Conservation (phyloP, 2,329 filamentous ascomycete genomes). For the Cercospora janseana region DNA sequence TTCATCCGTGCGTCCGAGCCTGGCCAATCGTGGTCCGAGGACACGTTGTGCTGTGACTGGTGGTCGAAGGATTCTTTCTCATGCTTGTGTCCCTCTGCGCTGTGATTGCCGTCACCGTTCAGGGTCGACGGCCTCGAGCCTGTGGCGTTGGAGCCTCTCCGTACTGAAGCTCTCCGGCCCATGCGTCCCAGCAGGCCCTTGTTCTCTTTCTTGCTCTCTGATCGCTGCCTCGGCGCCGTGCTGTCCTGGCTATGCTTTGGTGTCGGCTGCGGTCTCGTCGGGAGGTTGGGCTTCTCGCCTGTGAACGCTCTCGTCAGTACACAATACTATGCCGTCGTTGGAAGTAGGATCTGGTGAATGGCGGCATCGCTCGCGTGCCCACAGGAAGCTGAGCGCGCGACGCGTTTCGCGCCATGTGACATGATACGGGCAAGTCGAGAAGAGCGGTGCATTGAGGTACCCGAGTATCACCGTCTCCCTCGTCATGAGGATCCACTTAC, state of each 20-base stretch:
- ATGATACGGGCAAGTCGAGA: too few species aligned
- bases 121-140: conserved; percentile 20
- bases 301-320: conserved; percentile 19
- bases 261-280: conserved; percentile 30
- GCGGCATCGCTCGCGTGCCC: too few species aligned
- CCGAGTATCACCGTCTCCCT: conserved; percentile 2
- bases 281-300: conserved; percentile 19
- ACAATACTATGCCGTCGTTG: background rate
- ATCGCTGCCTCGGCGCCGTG: conserved; percentile 19
- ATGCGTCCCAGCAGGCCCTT: conserved; percentile 33
- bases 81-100: conserved; percentile 12
- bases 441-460: too few species aligned
- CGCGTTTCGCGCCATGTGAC: too few species aligned
- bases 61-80: conserved; percentile 28
- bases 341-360: background rate
- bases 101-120: conserved; percentile 20
- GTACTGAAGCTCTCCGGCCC: conserved; percentile 31
- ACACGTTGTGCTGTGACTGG: conserved; percentile 31
- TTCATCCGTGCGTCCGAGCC: conserved; percentile 28
- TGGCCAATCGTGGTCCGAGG: conserved; percentile 30
- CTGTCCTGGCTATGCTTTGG: conserved; percentile 32
- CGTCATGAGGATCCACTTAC: conserved; percentile 26
- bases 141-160: conserved; percentile 35
- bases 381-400: too few species aligned
- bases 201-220: conserved; percentile 26